These are phyloP conservation scores for Cucurbita ficifolia DNA, from an alignment of 306 rosid species.

Conservation along the genomic window DNA sequence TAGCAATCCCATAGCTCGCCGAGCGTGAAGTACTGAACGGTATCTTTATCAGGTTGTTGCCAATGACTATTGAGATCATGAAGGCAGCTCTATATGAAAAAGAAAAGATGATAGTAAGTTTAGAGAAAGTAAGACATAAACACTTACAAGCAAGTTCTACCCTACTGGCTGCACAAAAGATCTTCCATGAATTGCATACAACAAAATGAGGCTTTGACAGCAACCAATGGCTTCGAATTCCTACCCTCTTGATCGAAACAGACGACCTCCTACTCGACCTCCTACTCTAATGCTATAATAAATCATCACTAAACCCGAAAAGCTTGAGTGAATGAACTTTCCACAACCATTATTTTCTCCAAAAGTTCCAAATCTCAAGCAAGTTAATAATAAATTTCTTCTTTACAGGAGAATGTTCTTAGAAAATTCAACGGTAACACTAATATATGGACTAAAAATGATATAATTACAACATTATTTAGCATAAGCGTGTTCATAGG, in stretches of 20 bases:
- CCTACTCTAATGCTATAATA: not conserved
- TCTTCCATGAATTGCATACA: no score
- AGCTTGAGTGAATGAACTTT: not conserved
- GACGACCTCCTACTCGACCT: not conserved
- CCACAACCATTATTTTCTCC: not conserved
- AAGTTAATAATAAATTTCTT: not conserved
- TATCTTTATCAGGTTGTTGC: slow-evolving; percentile 43
- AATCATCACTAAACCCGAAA: not conserved
- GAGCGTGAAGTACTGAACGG: slow-evolving; percentile 32
- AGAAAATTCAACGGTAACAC: not conserved
- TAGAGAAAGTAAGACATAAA: not conserved
- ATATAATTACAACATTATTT: not conserved
- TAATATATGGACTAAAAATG: not conserved
- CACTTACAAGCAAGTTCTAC: no score
- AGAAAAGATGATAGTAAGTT: not conserved
- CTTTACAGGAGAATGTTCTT: not conserved
- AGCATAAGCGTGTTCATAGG: no score
- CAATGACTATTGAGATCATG: slow-evolving; percentile 37
- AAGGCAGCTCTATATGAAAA: slow-evolving; percentile 26
- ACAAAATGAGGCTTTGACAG: no score
- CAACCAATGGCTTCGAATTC: no score
- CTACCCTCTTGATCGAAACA: no score
- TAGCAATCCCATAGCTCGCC: slow-evolving; percentile 57
- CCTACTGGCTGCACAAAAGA: not conserved
- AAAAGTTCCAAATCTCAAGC: not conserved